Evolutionary conservation across 106 monocot genomes (phyloP), one percentile per base, ranked within the genome.

Genomic region (Hemerocallis citrina): DNA sequence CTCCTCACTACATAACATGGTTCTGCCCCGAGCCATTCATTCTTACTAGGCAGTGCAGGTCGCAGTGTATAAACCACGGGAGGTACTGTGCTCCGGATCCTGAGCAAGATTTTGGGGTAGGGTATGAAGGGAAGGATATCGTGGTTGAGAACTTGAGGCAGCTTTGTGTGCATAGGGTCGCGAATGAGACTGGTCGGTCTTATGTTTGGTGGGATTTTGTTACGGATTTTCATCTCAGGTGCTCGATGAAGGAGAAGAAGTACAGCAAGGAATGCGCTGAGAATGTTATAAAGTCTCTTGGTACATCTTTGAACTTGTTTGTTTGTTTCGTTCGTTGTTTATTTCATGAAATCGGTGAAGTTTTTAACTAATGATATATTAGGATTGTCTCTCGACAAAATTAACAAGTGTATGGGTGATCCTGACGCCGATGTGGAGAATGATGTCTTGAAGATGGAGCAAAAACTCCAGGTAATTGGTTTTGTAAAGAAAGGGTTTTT

Each of bases 161-260:
- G 73, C 75, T 95, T 19, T 95, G 94, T 40, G 83, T 95, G n/a
- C 80, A 89, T 23, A 70, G 68, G 34, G 79, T 86, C 0, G 83
- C 74, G 0, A 89, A 89, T 29, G 89, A 89, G 68, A 86, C 54
- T 34, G 58, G 63, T 1, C 52, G 72, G 11, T 70, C 94, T 1
- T 95, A 89, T 89, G 65, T 83, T 24, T 95, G 94, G 94, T 95
- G 94, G 94, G 94, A 95, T 64, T 95, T 81, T 57, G 89, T 83
- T 20, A 83, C 79, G 0, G 94, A 95, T 63, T 89, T 86, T 65
- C 83, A 89, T 71, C 17, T 75, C 11, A 47, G 94, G 30, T 95
- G 94, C 62, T 89, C 94, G 1, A 95, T 95, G 94, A 89, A 89
- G 80, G 59, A 86, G 42, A 80, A 74, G 66, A 89, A 74, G 44